Base-by-base conservation (phyloP, 139 green algal genomes). In the Chlorella sp. region DNA sequence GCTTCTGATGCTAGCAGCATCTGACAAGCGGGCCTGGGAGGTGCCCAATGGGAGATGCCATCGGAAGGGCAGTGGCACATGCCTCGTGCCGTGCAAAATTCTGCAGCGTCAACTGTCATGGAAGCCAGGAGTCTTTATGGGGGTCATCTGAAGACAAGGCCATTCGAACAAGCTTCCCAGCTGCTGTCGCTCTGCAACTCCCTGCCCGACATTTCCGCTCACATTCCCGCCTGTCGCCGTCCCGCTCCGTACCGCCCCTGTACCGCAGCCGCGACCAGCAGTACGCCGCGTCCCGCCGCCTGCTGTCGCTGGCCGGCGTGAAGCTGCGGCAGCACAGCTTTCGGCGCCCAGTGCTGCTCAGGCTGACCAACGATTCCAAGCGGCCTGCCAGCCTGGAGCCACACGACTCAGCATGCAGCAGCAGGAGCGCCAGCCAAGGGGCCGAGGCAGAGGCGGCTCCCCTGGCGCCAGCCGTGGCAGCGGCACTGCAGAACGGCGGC, bases 261-360 rank as follows among this genome's bases (percentile, higher is more conserved):
- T 75, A 60, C 40, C 89, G 88, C 93, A 95, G 92, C 83, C 90
- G 86, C 68, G 87, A 92, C 42, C 90, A 94, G 68, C 89, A 92
- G 81, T 98, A 98, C 84, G 87, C 92, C 11, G 96, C 96, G 1
- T 96, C 93, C 1, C 92, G 90, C 85, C 90, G 90, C 53, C 83
- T 98, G 90, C 90, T 98, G 88, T 81, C 69, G 2, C 89, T 97
- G 89, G 95, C 96, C 14, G 96, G 96, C 4, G 96, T 98, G 34
- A 87, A 84, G 77, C 83, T 98, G 76, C 91, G 95, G 86, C 95
- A 97, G 88, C 95, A 97, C 89, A 77, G 73, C 28, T 92, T 96
- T 34, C 30, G 81, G 26, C 57, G 48, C 30, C 90, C 85, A 0
- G 64, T 96, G 39, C 53, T 73, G 61, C 86, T 95, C 36, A 57